Conservation (phyloP, 805 yeast species). For the Clavispora vitiphila region DNA sequence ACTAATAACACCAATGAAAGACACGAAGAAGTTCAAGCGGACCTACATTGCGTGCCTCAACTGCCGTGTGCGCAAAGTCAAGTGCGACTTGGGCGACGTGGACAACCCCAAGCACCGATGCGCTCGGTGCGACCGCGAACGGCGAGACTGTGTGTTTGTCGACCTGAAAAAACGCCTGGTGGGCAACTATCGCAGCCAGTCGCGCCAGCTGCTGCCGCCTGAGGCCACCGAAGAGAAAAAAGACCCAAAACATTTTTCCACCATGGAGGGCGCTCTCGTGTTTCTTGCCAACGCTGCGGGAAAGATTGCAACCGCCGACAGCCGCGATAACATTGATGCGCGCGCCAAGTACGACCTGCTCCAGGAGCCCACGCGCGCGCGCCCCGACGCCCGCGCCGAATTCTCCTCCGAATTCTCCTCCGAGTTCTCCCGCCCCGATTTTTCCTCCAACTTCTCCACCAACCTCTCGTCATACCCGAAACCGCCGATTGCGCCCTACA, state of each 20-base stretch:
- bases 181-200: conserved; percentile 1
- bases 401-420: not conserved
- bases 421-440: not conserved
- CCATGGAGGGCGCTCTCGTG: conserved; percentile 58
- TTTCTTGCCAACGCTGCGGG: conserved; percentile 79
- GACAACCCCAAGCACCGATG: conserved; percentile 75
- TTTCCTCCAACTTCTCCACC: not conserved
- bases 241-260: conserved; percentile 26
- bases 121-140: conserved; percentile 75
- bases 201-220: not conserved
- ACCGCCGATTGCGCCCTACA: conserved; percentile 1
- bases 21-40: conserved; percentile 43
- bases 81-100: conserved; percentile 79
- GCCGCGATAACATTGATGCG: conserved; percentile 56
- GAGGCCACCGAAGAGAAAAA: not conserved
- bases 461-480: no score
- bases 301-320: conserved; percentile 64
- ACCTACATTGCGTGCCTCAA: conserved; percentile 80
- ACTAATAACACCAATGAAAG: no score
- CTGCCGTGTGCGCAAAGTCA: conserved; percentile 79
- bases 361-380: conserved; percentile 21
- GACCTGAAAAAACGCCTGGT: conserved; percentile 21
- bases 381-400: not conserved
- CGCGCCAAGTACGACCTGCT: conserved; percentile 43
- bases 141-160: conserved; percentile 71